Base-by-base conservation (phyloP, 306 rosid genomes). In the Cicer arietinum region DNA sequence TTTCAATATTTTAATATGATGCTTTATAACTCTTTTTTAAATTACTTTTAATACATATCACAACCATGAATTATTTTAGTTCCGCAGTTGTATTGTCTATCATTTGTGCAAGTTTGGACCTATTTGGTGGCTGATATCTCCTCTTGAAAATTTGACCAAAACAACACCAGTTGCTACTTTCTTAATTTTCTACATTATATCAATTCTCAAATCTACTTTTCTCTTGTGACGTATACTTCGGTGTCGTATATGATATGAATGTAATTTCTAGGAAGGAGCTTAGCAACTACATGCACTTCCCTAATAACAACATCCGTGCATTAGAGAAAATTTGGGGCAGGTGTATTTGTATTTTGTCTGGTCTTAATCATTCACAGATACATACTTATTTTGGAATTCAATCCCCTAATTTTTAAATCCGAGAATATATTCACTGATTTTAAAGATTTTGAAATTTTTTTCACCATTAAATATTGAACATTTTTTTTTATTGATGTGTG, bases 51-150 rank as follows among this genome's bases (percentile, higher is more conserved):
- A 3, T 30, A 58, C 40, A 25, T 25, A 58, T 25, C 41, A 58
- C 14, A 58, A 8, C 37, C 16, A 58, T 25, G 4, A 25, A 10
- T 58, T 58, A 3, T 11, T 59, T 59, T 30, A 14, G 43, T 59
- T 25, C 30, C 65, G 65, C 30, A 59, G 6, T 59, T 59, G 65
- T 30, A 59, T 59, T 59, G 65, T 59, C 14, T 6, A 30, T 6
- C 16, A 59, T 8, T 59, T 59, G 42, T 59, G 17, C 6, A 59
- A 59, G 40, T 59, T 59, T 59, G 65, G 65, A 59, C 65, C 65
- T 42, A 59, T 12, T 12, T 59, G 65, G 42, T 30, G n/a, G 62
- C 62, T 56, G n/a, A 20, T 5, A 14, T 7, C 58, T 16, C 9
- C 17, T 59, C 37, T 11, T 30, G 16, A 59, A 59, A 59, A 12